phyloP scores from a whole-genome alignment of 1,139 yeast genomes.

The Blastobotrys serpentis region DNA sequence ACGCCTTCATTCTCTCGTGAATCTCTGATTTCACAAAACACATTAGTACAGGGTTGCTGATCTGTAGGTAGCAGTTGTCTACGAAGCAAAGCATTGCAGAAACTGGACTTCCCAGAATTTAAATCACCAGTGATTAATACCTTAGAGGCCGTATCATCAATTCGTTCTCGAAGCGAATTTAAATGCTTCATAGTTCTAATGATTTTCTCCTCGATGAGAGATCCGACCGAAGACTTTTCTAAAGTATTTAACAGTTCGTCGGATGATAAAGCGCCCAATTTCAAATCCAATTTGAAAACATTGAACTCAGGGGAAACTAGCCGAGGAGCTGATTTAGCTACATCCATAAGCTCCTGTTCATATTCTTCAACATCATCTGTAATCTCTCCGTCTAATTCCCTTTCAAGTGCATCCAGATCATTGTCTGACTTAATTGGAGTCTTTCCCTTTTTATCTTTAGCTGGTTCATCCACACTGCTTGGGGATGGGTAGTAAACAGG shows the following conservation, averaged over 20 bases:
- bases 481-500: conserved; percentile 67
- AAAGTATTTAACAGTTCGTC: conserved; percentile 51
- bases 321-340: conserved; percentile 31
- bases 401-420: conserved; percentile 5
- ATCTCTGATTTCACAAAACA: conserved; percentile 91
- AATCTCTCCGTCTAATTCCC: conserved; percentile 7
- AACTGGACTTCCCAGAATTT: conserved; percentile 94
- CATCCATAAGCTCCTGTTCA: neutral
- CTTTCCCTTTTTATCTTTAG: neutral
- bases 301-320: conserved; percentile 42
- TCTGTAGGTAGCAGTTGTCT: conserved; percentile 86
- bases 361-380: conserved; percentile 7
- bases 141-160: conserved; percentile 89
- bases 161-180: conserved; percentile 71
- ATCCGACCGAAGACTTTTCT: conserved; percentile 65
- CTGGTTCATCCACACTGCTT: neutral
- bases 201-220: conserved; percentile 63
- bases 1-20: conserved; percentile 69
- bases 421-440: conserved; percentile 3
- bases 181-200: conserved; percentile 64
- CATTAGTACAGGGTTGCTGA: conserved; percentile 97
- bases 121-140: conserved; percentile 96
- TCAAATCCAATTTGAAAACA: conserved; percentile 62
- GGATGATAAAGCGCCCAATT: conserved; percentile 52
- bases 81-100: conserved; percentile 85